Base-by-base conservation (phyloP, 2,329 filamentous ascomycete genomes). In the Colletotrichum liaoningense region DNA sequence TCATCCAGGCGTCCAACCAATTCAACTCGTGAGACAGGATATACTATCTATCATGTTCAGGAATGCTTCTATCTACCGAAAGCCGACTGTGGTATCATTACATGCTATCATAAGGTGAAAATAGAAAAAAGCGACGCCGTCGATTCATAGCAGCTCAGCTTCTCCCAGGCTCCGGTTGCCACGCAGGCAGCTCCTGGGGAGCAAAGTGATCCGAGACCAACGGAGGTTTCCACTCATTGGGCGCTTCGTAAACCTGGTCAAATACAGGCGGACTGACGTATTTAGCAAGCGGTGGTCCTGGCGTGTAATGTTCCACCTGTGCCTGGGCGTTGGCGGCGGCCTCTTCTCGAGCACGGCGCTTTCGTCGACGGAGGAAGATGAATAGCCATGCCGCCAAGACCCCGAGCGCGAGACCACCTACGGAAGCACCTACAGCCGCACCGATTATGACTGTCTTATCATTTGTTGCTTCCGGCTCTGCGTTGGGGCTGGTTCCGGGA, bases 391-490 rank as follows among this genome's bases (percentile, higher is more conserved):
- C 14, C 3, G 54, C 55, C 11, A 30, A 19, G 4, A 49, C 14
- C 1, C 60, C 67, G 0, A 70, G 19, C 5, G 38, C 38, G 2
- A 59, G 22, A 5, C 33, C 16, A 19, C 60, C 67, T 0, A 64
- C 30, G 28, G 54, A 70, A 2, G 55, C 60, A 5, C 67, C 67
- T 7, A 70, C 54, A 4, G 62, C 67, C 1, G 62, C 67, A 1
- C 67, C 62, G 6, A 70, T 70, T 16, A 63, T 66, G 28, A 66
- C 67, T 2, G 6, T 26, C 1, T 54, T 54, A 24, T 66, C 24
- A 16, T 30, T 33, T 9, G 26, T 19, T 4, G 19, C 12, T 14
- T 5, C 33, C 5, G n/a, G 7, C 24, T 26, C 11, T 16, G 2
- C 33, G 1, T 1, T 2, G 3, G 30, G 2, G 12, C 19, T 54